These are phyloP conservation scores for Phytophthora agathidicida DNA, from an alignment of 352 stramenopile genomes.

Conservation along the genomic window DNA sequence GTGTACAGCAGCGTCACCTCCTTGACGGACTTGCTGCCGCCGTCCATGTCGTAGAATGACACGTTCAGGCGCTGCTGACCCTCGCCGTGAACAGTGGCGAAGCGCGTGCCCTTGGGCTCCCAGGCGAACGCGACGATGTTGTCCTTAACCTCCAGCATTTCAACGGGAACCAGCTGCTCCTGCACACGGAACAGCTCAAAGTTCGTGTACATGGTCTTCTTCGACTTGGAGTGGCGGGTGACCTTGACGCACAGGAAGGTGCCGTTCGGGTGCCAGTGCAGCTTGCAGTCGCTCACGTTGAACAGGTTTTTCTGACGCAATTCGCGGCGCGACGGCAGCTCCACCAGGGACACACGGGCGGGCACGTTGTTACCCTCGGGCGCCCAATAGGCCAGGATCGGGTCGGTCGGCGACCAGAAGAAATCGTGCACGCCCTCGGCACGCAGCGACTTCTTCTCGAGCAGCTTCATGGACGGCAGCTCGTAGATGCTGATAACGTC, in stretches of 20 bases:
- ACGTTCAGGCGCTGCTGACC: slow-evolving; percentile 92
- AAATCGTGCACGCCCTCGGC: slow-evolving; percentile 97
- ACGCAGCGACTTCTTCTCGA: slow-evolving; percentile 97
- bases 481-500: slow-evolving; percentile 95
- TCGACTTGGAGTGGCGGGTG: slow-evolving; percentile 90
- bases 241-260: slow-evolving; percentile 93
- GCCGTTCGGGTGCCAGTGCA: slow-evolving; percentile 97
- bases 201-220: slow-evolving; percentile 99
- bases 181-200: slow-evolving; percentile 98
- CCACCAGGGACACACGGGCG: slow-evolving; percentile 96
- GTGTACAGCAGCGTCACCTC: slow-evolving; percentile 96
- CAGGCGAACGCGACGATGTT: slow-evolving; percentile 96
- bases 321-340: slow-evolving; percentile 94
- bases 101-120: slow-evolving; percentile 96
- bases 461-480: slow-evolving; percentile 95
- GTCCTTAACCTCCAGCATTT: slow-evolving; percentile 98
- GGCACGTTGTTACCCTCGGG: slow-evolving; percentile 95
- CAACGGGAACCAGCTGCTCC: slow-evolving; percentile 95
- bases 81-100: slow-evolving; percentile 97
- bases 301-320: slow-evolving; percentile 99
- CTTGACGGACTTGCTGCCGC: slow-evolving; percentile 60
- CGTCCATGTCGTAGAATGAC: slow-evolving; percentile 97
- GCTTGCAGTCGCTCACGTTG: slow-evolving; percentile 95
- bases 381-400: slow-evolving; percentile 97
- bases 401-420: slow-evolving; percentile 96